These are phyloP conservation scores for Millerozyma acaciae DNA, from an alignment of 805 yeast genomes.

Conservation along the genomic window DNA sequence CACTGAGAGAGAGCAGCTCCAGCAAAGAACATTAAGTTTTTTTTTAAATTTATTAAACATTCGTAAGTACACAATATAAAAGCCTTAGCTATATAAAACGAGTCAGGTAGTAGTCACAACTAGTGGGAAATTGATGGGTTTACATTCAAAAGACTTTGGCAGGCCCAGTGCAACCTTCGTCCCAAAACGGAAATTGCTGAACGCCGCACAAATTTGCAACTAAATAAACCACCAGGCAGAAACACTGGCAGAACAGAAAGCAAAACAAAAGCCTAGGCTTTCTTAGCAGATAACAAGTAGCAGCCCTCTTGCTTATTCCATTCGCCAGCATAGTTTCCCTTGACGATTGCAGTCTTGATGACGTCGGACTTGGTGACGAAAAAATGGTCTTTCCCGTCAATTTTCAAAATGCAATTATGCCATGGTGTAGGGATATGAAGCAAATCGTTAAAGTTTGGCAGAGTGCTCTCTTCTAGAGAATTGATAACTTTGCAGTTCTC, in stretches of 20 bases:
- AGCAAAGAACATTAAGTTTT: too few species aligned
- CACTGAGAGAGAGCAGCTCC: too few species aligned
- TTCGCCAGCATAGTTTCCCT: conserved; percentile 17
- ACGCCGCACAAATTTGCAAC: too few species aligned
- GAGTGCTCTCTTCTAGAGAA: conserved; percentile 36
- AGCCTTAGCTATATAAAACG: too few species aligned
- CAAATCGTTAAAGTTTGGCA: conserved; percentile 46
- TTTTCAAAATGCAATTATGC: conserved; percentile 53
- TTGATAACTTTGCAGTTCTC: conserved; percentile 44
- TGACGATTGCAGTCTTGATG: conserved; percentile 14
- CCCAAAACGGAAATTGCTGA: too few species aligned
- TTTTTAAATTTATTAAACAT: too few species aligned
- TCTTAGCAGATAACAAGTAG: not conserved
- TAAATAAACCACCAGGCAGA: not conserved
- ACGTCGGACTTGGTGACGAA: conserved; percentile 22
- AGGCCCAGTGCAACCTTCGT: too few species aligned
- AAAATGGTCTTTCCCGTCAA: conserved; percentile 29
- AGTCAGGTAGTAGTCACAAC: too few species aligned
- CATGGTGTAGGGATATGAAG: conserved; percentile 66
- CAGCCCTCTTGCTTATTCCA: conserved; percentile 17
- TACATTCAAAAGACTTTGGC: too few species aligned
- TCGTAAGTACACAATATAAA: too few species aligned
- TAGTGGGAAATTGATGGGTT: too few species aligned
- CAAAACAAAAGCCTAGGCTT: not conserved
- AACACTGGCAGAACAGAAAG: not conserved